Evolutionary conservation across 345 rosid genomes (phyloP).

Genomic region (Syzygium jambos): DNA sequence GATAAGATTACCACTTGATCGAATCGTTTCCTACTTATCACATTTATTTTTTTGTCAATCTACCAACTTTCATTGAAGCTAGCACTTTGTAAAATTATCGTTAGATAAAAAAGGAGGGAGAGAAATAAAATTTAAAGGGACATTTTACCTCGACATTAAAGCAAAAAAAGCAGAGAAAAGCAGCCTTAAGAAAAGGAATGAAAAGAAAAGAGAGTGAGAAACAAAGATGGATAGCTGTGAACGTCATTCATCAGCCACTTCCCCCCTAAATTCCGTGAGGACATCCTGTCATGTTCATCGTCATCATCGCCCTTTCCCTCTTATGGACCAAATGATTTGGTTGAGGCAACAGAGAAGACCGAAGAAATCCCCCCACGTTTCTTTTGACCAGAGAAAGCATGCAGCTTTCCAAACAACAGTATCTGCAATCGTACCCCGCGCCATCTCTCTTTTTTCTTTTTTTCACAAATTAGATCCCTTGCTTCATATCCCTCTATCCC

Average conservation of each 20-base stretch:
- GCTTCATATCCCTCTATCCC: background rate
- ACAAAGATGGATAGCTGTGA: background rate
- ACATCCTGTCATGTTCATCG: background rate
- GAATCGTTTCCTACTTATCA: background rate
- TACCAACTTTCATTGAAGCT: background rate
- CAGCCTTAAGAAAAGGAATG: background rate
- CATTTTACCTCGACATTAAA: background rate
- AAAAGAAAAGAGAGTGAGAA: background rate
- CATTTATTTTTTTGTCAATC: background rate
- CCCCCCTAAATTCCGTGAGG: background rate
- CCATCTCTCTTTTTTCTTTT: background rate
- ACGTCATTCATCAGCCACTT: background rate
- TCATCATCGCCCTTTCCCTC: background rate
- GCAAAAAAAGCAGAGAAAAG: background rate
- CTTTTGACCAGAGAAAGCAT: slow-evolving; percentile 2
- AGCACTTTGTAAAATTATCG: background rate
- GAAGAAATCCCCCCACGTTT: background rate
- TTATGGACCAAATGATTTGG: background rate
- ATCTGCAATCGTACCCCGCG: background rate
- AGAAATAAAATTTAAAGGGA: background rate
- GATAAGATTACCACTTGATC: background rate
- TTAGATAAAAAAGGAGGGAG: background rate
- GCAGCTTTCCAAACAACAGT: background rate
- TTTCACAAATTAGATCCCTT: background rate
- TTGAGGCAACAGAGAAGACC: background rate